These are phyloP conservation scores for Eutrema salsugineum DNA, from an alignment of 441 rosid species.

Conservation along the genomic window DNA sequence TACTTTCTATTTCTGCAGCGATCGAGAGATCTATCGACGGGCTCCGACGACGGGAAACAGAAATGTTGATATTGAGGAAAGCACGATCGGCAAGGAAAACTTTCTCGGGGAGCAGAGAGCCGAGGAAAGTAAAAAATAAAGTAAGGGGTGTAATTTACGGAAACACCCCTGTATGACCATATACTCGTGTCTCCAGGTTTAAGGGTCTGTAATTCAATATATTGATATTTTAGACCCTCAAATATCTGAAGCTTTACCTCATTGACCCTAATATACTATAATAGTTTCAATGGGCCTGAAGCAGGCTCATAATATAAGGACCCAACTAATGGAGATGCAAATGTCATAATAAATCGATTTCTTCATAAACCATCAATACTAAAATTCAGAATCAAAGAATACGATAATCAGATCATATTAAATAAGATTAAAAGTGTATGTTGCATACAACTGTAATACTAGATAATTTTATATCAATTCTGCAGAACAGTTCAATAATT, in stretches of 20 bases:
- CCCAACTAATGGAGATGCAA: too few species aligned
- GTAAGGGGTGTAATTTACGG: neutral
- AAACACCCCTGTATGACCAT: slow-evolving; percentile 5
- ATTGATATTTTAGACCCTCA: neutral
- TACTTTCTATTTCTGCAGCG: slow-evolving; percentile 16
- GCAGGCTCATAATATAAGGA: neutral
- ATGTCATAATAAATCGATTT: too few species aligned
- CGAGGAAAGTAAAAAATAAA: slow-evolving; percentile 1
- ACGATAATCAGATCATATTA: neutral
- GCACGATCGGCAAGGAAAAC: slow-evolving; percentile 27
- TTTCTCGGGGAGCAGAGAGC: slow-evolving; percentile 12
- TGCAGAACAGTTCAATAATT: slow-evolving; percentile 16
- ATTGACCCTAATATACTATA: neutral
- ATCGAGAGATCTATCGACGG: slow-evolving; percentile 24
- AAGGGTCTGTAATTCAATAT: neutral
- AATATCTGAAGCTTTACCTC: neutral
- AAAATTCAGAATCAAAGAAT: too few species aligned
- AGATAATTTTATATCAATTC: neutral
- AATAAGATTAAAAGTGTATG: neutral
- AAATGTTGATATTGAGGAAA: slow-evolving; percentile 24
- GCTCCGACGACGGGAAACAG: slow-evolving; percentile 29
- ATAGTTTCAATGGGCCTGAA: slow-evolving; percentile 8
- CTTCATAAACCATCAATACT: too few species aligned
- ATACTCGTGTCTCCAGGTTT: neutral
- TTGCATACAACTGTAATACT: slow-evolving; percentile 11